Conservation (phyloP, 108 stramenopile species). For the Cyclostephanos invisitatus region DNA sequence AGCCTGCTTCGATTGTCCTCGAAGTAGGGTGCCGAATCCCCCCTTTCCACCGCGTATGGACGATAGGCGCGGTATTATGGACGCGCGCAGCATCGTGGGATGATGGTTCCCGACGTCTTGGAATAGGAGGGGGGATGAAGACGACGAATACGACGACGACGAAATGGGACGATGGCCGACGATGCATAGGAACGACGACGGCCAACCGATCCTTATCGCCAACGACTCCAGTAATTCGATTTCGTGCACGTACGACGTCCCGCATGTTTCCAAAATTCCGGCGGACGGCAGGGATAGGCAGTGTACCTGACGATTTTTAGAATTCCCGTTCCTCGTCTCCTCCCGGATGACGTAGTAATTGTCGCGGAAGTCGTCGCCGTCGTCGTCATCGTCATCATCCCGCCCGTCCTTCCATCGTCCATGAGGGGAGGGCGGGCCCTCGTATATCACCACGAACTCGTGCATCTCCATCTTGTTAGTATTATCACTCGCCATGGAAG, state of each 20-base stretch:
- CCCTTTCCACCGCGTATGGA: constrained; percentile 84
- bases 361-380: not conserved
- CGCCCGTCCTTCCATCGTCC: not conserved
- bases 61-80: constrained; percentile 8
- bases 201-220: constrained; percentile 28
- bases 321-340: too few relatives aligned
- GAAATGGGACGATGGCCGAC: constrained; percentile 18
- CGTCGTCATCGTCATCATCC: not conserved
- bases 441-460: constrained; percentile 34
- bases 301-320: constrained; percentile 20
- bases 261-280: too few relatives aligned
- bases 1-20: constrained; percentile 90
- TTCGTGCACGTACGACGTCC: not conserved
- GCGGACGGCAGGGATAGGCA: constrained; percentile 26
- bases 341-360: too few relatives aligned
- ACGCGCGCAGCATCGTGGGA: not conserved
- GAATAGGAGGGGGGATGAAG: not conserved
- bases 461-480: constrained; percentile 14
- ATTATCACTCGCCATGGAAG: too few relatives aligned
- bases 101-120: constrained; percentile 1
- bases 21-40: constrained; percentile 95
- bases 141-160: constrained; percentile 13
- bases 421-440: constrained; percentile 29
- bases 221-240: constrained; percentile 12
- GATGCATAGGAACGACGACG: constrained; percentile 25